Evolutionary conservation across 345 rosid genomes (phyloP), one percentile per base, ranked within the genome.

Genomic region (Eucalyptus melliodora): DNA sequence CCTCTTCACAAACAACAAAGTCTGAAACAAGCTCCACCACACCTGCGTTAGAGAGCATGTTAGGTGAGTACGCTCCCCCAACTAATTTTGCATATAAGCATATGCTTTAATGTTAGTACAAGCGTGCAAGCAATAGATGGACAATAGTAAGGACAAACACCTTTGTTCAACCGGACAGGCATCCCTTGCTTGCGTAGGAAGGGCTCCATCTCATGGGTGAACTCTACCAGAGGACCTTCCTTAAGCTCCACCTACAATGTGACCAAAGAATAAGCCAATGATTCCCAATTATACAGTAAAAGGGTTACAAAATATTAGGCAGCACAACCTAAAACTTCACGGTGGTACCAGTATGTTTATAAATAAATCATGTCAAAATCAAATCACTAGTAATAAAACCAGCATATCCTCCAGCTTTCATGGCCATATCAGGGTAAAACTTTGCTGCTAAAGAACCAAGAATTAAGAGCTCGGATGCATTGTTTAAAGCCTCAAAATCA

Each of bases 141-240:
- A 51, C 88, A 87, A 56, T 87, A 40, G 47, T 37, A 11, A 77
- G 44, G 16, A 77, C 47, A 56, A 53, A 14, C 49, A 98, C 99
- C 99, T 94, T 93, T 95, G 94, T 96, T 98, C 92, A 98, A 92
- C 86, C 99, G 94, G 90, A 98, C 99, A 89, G 99, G 99, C 97
- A 98, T 89, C 50, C 97, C 98, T 92, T 96, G 99, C 91, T 96
- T 97, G 88, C 99, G 96, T 87, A 97, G 89, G 87, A 95, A 93
- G 14, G 99, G 99, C 94, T 98, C 99, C 99, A 98, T 97, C 90
- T 98, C 99, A 95, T 96, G 99, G 9, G 99, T 94, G 92, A 98
- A 97, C 90, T 97, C 99, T 65, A 95, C 95, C 87, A 97, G 89
- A 92, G 97, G 98, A 82, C 99, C 99, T 91, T 96, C 98, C 87